Conservation (phyloP, 129 eudicot species). For the Flaveria sonorensis region DNA sequence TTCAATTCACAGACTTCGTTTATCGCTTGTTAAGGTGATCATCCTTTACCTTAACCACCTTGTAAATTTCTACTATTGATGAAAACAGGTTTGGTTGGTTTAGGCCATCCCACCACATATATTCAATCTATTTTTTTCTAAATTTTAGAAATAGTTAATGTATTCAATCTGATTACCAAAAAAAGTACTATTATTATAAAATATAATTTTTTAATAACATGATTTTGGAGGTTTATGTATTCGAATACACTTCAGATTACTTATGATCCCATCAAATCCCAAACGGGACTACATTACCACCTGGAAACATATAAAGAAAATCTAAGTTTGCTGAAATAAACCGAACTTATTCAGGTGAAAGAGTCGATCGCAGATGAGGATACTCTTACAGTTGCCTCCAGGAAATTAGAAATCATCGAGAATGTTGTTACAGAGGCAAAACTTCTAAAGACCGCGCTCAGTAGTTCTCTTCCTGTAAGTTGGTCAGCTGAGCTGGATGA, state of each 20-base stretch:
- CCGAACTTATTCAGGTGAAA: slow-evolving; percentile 48
- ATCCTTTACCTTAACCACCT: background rate
- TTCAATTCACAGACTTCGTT: slow-evolving; percentile 69
- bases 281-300: background rate
- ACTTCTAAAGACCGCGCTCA: slow-evolving; percentile 69
- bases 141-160: background rate
- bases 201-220: background rate
- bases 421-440: slow-evolving; percentile 67
- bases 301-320: background rate
- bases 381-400: slow-evolving; percentile 7
- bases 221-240: background rate
- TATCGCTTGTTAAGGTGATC: slow-evolving; percentile 68
- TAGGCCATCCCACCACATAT: background rate
- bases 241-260: background rate
- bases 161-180: background rate
- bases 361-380: slow-evolving; percentile 39
- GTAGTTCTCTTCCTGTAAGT: slow-evolving; percentile 76
- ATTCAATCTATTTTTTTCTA: background rate
- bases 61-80: background rate
- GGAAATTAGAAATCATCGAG: slow-evolving; percentile 45
- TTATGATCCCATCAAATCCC: background rate
- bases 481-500: slow-evolving; percentile 60
- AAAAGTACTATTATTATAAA: background rate
- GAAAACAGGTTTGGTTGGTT: background rate
- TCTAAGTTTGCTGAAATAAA: background rate